Evolutionary conservation across 2,329 filamentous ascomycete species (phyloP).

Genomic region (Xylaria sp.): DNA sequence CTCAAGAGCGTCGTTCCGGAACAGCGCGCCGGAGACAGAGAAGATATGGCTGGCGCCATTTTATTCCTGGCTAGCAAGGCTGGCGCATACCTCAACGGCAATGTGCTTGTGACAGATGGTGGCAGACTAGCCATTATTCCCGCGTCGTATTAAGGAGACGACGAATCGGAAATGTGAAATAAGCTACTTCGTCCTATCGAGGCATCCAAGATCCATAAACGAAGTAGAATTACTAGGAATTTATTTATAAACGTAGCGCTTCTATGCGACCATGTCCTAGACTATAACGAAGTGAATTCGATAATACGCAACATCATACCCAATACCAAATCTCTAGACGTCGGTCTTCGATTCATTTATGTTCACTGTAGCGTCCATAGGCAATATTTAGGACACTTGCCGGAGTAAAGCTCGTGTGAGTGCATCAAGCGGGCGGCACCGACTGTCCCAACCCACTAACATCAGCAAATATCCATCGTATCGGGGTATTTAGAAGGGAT

Average conservation of each 20-base stretch:
- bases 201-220: neutral
- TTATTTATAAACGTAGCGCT: neutral
- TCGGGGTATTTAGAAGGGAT: neutral
- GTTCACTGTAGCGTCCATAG: neutral
- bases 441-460: neutral
- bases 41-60: conserved; percentile 65
- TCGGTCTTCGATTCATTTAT: neutral
- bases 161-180: neutral
- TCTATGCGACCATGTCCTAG: neutral
- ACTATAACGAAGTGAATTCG: neutral
- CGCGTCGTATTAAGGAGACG: conserved; percentile 37
- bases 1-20: conserved; percentile 41
- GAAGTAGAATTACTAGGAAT: too few species aligned
- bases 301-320: neutral
- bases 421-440: neutral
- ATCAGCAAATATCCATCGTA: neutral
- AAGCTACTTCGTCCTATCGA: neutral
- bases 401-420: neutral
- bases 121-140: conserved; percentile 54
- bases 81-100: conserved; percentile 66
- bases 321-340: neutral
- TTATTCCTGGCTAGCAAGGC: conserved; percentile 63
- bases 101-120: conserved; percentile 64
- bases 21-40: conserved; percentile 48
- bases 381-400: conserved; percentile 9